Base-by-base conservation (phyloP, 2,329 filamentous ascomycete genomes). In the Sclerotinia borealis region DNA sequence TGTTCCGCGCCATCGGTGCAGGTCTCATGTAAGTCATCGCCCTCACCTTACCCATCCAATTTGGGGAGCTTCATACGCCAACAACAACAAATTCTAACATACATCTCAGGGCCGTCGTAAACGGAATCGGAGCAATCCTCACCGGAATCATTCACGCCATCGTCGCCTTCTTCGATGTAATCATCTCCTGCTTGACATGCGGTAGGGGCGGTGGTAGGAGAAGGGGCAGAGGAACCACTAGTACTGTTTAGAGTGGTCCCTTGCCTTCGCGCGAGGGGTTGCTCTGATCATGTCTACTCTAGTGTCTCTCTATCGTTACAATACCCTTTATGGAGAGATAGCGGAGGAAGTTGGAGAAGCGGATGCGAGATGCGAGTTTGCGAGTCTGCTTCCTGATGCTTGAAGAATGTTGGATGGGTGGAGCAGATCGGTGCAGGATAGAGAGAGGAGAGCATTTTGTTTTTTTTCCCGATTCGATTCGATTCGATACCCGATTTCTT, bases 71-170 rank as follows among this genome's bases (percentile, higher is more conserved):
- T 10, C 4, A 29, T 19, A 19, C 11, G n/a, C 19, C 9, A 29
- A 2, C 31, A 47, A 51, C 31, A 34, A n/a, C n/a, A 7, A 34
- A 34, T 50, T 10, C 48, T 50, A 34, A 50, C 19, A 7, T n/a
- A 34, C 6, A 37, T 6, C 11, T 4, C 48, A 52, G 49, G 78
- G 79, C 79, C 67, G 78, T 85, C 66, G 79, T 85, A 66, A 82
- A 83, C 68, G 81, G 78, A 58, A 83, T 85, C 66, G 82, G 72
- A 45, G 64, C 64, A n/a, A 66, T 73, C 36, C 69, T 74, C n/a
- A 67, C 71, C 65, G 71, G 68, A 10, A 72, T 75, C 66, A 70
- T 75, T 61, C 66, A 67, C 19, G 72, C 68, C 50, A 72, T 74
- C 47, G 71, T 71, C 36, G 61, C 67, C 22, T 69, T 76, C 68